phyloP scores from a whole-genome alignment of 2,329 filamentous ascomycete genomes.

The Lomentospora prolificans region DNA sequence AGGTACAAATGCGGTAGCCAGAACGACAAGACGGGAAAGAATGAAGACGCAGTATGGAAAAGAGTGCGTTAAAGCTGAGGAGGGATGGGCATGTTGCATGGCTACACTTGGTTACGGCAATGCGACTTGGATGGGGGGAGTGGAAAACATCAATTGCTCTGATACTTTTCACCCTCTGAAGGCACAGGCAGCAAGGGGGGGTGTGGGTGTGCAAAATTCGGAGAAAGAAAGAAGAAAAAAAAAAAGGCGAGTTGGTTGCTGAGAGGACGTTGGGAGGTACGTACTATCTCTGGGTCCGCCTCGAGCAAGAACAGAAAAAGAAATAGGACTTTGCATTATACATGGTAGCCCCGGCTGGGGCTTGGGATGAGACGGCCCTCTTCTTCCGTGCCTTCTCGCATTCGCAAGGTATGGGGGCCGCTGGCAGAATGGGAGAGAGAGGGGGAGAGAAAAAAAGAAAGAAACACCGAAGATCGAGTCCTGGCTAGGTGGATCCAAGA shows the following conservation, averaged over 20 bases:
- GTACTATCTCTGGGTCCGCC: not conserved
- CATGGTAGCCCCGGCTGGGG: not conserved
- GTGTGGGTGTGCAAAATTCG: not conserved
- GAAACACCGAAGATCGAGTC: not conserved
- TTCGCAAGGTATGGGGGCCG: not conserved
- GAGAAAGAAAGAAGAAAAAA: not conserved
- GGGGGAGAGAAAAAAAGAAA: not conserved
- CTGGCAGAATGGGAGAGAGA: not conserved
- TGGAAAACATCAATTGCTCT: too few relatives aligned
- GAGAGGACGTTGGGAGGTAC: not conserved
- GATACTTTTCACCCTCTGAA: too few relatives aligned
- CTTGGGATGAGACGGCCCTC: not conserved
- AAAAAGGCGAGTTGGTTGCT: not conserved
- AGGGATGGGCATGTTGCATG: not conserved
- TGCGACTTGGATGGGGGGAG: not conserved
- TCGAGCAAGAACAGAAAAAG: not conserved
- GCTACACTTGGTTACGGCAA: not conserved
- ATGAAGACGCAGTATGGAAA: not conserved
- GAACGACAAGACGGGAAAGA: not conserved
- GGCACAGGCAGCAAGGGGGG: too few relatives aligned
- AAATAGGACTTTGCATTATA: not conserved
- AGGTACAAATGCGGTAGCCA: not conserved
- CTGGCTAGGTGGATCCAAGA: not conserved
- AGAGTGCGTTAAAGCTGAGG: too few relatives aligned
- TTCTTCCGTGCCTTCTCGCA: not conserved